phyloP scores from a whole-genome alignment of 2,329 filamentous ascomycete genomes.

The Didymella keratinophila region DNA sequence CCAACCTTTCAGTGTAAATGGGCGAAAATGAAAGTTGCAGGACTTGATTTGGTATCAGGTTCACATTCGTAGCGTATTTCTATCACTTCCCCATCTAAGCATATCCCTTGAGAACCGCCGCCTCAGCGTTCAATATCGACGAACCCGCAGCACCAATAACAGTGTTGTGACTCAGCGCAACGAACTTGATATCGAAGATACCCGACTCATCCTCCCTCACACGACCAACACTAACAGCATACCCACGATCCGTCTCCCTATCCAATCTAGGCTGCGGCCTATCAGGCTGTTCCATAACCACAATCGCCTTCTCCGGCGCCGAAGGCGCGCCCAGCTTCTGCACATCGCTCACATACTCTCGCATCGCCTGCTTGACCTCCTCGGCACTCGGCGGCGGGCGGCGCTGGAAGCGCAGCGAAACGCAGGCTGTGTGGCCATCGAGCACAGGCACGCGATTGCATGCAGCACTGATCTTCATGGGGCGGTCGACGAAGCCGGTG shows the following conservation, averaged over 20 bases:
- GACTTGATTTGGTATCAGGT: slow-evolving; percentile 4
- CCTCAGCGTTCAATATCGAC: slow-evolving; percentile 93
- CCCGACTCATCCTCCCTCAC: slow-evolving; percentile 85
- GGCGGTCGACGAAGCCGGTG: slow-evolving; percentile 79
- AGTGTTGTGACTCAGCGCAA: slow-evolving; percentile 88
- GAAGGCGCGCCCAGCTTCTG: slow-evolving; percentile 85
- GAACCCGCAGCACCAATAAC: slow-evolving; percentile 97
- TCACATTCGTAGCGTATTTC: background rate
- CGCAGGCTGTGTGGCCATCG: slow-evolving; percentile 94
- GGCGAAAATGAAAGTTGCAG: too few species aligned
- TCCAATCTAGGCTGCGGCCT: slow-evolving; percentile 91
- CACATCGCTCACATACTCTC: slow-evolving; percentile 82
- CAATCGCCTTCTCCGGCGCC: slow-evolving; percentile 81
- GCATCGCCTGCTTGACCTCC: slow-evolving; percentile 79
- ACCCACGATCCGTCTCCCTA: slow-evolving; percentile 82
- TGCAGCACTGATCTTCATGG: slow-evolving; percentile 80
- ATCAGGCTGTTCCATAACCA: slow-evolving; percentile 88
- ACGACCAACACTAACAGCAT: slow-evolving; percentile 89
- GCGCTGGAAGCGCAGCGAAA: slow-evolving; percentile 82
- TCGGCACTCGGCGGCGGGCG: slow-evolving; percentile 77
- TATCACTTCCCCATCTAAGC: slow-evolving; percentile 50
- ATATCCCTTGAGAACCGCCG: slow-evolving; percentile 87
- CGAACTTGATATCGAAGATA: slow-evolving; percentile 95
- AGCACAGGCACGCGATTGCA: slow-evolving; percentile 96
- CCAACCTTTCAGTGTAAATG: too few species aligned